Percentiles rank a stretch among this genome's conserved stretches.
Conservation (phyloP, 371 early-diverging fungal species). For the Encephalitozoon hellem region DNA sequence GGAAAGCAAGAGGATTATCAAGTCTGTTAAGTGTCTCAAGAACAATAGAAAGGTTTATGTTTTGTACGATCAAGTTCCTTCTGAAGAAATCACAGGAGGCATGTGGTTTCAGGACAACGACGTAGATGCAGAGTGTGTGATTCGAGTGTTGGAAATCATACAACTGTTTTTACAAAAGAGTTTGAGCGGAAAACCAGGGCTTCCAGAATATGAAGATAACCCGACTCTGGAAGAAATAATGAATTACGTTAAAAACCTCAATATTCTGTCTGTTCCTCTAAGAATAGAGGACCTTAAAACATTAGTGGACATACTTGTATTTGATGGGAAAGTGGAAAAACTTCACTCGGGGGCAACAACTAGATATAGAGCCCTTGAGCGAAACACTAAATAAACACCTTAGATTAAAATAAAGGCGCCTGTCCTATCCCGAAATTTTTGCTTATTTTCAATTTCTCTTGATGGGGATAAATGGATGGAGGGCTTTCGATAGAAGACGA, state of each 20-base stretch:
- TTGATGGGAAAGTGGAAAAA: constrained; percentile 73
- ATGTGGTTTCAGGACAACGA: constrained; percentile 91
- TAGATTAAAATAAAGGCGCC: background rate
- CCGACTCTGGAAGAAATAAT: constrained; percentile 32
- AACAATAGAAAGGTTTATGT: constrained; percentile 75
- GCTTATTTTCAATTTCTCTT: background rate
- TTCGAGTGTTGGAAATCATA: constrained; percentile 68
- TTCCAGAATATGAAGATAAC: constrained; percentile 37
- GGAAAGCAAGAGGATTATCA: constrained; percentile 74
- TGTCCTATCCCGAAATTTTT: background rate
- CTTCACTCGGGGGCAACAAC: constrained; percentile 17
- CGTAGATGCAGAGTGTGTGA: constrained; percentile 81
- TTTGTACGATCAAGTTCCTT: constrained; percentile 74
- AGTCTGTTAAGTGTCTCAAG: constrained; percentile 81
- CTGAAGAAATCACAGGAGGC: constrained; percentile 84
- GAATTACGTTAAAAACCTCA: constrained; percentile 40
- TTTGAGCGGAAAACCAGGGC: constrained; percentile 58
- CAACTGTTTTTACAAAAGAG: constrained; percentile 68
- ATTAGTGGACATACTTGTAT: constrained; percentile 73
- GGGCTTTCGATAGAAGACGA: background rate
- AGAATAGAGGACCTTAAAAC: constrained; percentile 68
- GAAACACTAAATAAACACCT: background rate
- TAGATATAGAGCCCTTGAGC: constrained; percentile 17
- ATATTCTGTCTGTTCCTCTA: constrained; percentile 63
- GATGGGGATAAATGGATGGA: background rate